phyloP scores from a whole-genome alignment of 2,329 filamentous ascomycete species.

The Curvularia sp. region DNA sequence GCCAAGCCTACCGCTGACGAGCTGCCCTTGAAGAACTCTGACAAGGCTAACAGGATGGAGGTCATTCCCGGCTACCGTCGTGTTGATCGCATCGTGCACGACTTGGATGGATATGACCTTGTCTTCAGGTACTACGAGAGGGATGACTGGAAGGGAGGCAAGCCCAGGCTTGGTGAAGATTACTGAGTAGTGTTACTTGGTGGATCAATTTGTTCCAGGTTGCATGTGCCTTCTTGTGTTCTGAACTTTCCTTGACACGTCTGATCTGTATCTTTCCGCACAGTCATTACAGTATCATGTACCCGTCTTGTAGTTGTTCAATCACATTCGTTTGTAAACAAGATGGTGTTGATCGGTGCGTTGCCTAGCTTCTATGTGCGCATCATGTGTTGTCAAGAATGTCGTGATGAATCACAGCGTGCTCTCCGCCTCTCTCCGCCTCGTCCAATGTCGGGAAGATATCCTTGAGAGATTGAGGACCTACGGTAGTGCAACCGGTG shows the following conservation, averaged over 20 bases:
- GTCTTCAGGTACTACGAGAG: slow-evolving; percentile 97
- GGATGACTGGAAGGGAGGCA: slow-evolving; percentile 76
- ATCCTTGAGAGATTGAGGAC: not conserved
- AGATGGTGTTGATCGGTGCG: too few relatives aligned
- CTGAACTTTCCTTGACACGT: not conserved
- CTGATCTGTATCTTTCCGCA: slow-evolving; percentile 4
- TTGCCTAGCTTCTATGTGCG: not conserved
- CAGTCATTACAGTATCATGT: slow-evolving; percentile 13
- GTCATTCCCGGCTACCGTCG: slow-evolving; percentile 84
- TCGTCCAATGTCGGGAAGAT: not conserved
- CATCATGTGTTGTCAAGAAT: not conserved
- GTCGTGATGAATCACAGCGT: not conserved
- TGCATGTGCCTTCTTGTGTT: not conserved
- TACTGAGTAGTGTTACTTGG: not conserved
- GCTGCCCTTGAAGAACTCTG: slow-evolving; percentile 37
- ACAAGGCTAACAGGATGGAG: slow-evolving; percentile 68
- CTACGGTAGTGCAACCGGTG: too few relatives aligned
- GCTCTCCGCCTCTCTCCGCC: not conserved
- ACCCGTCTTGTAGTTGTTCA: not conserved
- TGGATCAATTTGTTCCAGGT: not conserved
- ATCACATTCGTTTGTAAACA: not conserved
- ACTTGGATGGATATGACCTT: slow-evolving; percentile 95
- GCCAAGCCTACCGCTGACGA: slow-evolving; percentile 68
- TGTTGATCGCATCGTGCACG: slow-evolving; percentile 93
- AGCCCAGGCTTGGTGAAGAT: slow-evolving; percentile 66